These are phyloP conservation scores for Cornus suecica DNA, from an alignment of 148 eudicot genomes.

Conservation along the genomic window DNA sequence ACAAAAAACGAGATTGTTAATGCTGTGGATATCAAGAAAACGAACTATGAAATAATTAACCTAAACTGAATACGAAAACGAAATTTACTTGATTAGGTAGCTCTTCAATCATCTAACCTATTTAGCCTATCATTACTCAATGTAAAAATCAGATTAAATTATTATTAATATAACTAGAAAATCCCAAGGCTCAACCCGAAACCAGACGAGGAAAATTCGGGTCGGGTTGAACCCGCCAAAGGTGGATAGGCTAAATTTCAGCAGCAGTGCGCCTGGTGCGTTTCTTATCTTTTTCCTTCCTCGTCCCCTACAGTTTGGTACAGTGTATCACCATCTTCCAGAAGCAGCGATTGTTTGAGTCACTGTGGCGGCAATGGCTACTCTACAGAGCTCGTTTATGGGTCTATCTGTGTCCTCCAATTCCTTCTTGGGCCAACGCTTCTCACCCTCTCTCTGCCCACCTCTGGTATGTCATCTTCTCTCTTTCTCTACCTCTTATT, in stretches of 20 bases:
- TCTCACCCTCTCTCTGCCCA: slow-evolving; percentile 47
- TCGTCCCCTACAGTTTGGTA: background rate
- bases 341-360: background rate
- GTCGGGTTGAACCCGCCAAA: background rate
- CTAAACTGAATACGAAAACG: too few relatives aligned
- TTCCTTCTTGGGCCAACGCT: slow-evolving; percentile 66
- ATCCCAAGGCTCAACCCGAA: too few relatives aligned
- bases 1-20: too few relatives aligned
- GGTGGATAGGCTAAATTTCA: background rate
- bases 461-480: slow-evolving; percentile 30
- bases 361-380: slow-evolving; percentile 58
- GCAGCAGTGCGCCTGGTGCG: background rate
- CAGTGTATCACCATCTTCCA: background rate
- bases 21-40: too few relatives aligned
- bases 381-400: slow-evolving; percentile 78
- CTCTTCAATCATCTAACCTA: too few relatives aligned
- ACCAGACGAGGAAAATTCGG: background rate
- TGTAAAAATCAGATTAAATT: too few relatives aligned
- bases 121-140: too few relatives aligned
- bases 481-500: background rate
- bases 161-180: too few relatives aligned
- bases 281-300: background rate
- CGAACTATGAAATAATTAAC: too few relatives aligned
- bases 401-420: slow-evolving; percentile 70
- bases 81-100: too few relatives aligned